Evolutionary conservation across 495 filamentous ascomycete species (phyloP).

Genomic region (Podospora anserina): DNA sequence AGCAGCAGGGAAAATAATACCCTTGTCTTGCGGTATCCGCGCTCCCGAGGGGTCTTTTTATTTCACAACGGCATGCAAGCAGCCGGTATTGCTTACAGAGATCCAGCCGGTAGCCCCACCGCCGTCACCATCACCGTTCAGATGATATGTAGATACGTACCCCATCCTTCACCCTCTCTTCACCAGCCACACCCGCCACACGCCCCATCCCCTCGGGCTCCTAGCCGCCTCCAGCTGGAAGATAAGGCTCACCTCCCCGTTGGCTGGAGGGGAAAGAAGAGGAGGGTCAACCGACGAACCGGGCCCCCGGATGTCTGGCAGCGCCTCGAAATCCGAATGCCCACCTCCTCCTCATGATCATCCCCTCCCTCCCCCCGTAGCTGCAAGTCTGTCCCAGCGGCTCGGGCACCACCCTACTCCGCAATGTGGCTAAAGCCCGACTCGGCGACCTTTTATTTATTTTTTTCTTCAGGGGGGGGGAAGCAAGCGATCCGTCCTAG

Average conservation of each 20-base stretch:
- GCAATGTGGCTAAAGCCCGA: slow-evolving; percentile 40
- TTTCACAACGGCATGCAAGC: neutral
- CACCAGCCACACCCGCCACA: slow-evolving; percentile 10
- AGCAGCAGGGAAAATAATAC: neutral
- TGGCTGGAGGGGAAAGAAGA: neutral
- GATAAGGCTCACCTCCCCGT: neutral
- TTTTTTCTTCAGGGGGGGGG: slow-evolving; percentile 21
- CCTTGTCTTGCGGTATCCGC: slow-evolving; percentile 6
- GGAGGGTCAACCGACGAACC: too few relatives aligned
- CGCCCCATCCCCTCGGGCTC: neutral
- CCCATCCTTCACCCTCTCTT: too few relatives aligned
- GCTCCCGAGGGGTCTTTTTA: slow-evolving; percentile 3
- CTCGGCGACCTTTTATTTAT: slow-evolving; percentile 37
- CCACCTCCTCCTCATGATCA: neutral
- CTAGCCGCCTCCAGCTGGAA: slow-evolving; percentile 2
- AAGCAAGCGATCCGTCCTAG: slow-evolving; percentile 34
- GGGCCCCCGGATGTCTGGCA: neutral
- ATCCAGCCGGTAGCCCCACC: neutral
- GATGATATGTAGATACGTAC: neutral
- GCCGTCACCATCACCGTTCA: neutral
- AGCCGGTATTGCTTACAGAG: slow-evolving; percentile 2
- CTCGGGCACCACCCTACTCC: slow-evolving; percentile 33
- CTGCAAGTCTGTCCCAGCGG: slow-evolving; percentile 20
- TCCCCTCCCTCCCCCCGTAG: too few relatives aligned
- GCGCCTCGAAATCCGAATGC: neutral